Evolutionary conservation across 2,329 filamentous ascomycete species (phyloP).

Genomic region (Aspergillus sp.): DNA sequence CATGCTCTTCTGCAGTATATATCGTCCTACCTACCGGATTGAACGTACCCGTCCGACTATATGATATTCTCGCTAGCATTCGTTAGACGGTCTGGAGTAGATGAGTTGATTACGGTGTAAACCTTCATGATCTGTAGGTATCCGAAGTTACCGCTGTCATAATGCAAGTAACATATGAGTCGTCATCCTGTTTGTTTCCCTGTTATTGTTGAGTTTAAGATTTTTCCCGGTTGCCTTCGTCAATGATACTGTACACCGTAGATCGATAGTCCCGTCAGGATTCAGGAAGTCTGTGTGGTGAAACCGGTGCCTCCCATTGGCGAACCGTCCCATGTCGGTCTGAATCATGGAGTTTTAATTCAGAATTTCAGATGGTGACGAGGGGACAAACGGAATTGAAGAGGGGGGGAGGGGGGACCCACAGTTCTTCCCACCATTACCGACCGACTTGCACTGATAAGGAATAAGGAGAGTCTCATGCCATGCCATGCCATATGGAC

Average conservation of each 20-base stretch:
- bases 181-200: not conserved
- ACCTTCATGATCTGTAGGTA: not conserved
- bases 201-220: not conserved
- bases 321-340: conserved; percentile 1
- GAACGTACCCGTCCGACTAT: not conserved
- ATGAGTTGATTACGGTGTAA: not conserved
- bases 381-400: too few relatives aligned
- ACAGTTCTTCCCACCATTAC: conserved; percentile 4
- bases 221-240: too few relatives aligned
- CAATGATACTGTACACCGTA: too few relatives aligned
- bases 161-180: not conserved
- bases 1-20: too few relatives aligned
- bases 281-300: conserved; percentile 1
- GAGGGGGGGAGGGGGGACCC: not conserved
- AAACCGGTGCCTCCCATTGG: not conserved
- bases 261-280: not conserved
- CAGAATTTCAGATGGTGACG: not conserved
- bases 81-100: not conserved
- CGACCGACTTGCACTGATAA: not conserved
- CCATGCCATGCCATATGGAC: too few relatives aligned
- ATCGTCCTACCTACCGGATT: not conserved
- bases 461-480: not conserved
- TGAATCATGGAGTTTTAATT: conserved; percentile 3
- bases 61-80: not conserved
- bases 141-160: not conserved